Base-by-base conservation (phyloP, 2,329 filamentous ascomycete genomes). In the Drechslera avenae region DNA sequence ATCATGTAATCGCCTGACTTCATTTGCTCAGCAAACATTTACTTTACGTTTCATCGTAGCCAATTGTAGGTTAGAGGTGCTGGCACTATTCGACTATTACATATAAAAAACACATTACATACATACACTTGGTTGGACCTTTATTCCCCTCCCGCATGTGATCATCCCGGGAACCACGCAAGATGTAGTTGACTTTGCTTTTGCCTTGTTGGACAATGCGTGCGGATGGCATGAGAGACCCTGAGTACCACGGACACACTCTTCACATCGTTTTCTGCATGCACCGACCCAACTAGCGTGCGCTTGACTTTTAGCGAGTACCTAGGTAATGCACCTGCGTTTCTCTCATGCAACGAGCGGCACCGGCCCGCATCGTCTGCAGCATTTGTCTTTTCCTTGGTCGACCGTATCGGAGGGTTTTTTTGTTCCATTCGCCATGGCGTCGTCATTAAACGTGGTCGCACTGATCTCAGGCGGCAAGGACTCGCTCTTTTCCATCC, bases 381-480 rank as follows among this genome's bases (percentile, higher is more conserved):
- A 41, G 45, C 26, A 34, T 47, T 51, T 33, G 46, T 35, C 32
- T 18, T 34, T 17, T 30, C 33, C 39, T 13, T 39, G 40, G 39
- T 32, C 34, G 43, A 21, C 37, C 32, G 36, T 31, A 47, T 35
- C 32, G 18, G 34, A 31, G 31, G 23, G 33, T 41, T 41, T 39
- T 31, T 28, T 21, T 33, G n/a, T 26, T 26, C 17, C 14, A 14
- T 34, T 37, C 40, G 36, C 26, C 37, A 60, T 59, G 57, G 44
- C 50, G 19, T 31, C 50, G 36, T 59, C 57, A 32, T 54, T 66
- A 42, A 60, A 73, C 75, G 91, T 97, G 57, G 92, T 99, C 63
- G 93, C 90, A 41, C 81, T 99, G 56, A 87, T 99, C 59, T 99
- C 94, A 16, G 94, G 94, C 53, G 94, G 94, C 60, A 99, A 99